Evolutionary conservation across 768 basidiomycete species (phyloP).

Genomic region (Dentipellis sp.): DNA sequence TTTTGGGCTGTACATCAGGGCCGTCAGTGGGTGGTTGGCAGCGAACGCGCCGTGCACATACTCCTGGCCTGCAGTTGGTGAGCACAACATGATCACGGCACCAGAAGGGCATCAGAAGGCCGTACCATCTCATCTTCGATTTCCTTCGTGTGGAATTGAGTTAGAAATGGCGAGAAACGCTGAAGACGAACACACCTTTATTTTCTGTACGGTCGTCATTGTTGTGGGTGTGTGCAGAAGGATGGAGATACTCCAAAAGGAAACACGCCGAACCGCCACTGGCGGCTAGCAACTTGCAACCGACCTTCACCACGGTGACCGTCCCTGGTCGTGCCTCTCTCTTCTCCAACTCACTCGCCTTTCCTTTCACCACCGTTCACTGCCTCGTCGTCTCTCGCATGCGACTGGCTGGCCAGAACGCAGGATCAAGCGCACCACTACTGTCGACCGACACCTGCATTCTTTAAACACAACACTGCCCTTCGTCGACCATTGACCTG

Average conservation of each 20-base stretch:
- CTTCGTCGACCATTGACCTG: slow-evolving; percentile 9
- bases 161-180: slow-evolving; percentile 13
- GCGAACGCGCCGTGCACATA: slow-evolving; percentile 27
- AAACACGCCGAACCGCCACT: not conserved
- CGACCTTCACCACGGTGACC: too few species aligned
- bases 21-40: slow-evolving; percentile 5
- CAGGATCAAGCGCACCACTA: slow-evolving; percentile 12
- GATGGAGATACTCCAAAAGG: slow-evolving; percentile 1
- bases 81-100: slow-evolving; percentile 17
- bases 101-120: slow-evolving; percentile 13
- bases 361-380: slow-evolving; percentile 12
- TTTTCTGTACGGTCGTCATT: slow-evolving; percentile 90
- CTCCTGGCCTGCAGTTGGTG: slow-evolving; percentile 58
- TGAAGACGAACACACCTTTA: slow-evolving; percentile 43
- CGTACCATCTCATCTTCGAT: slow-evolving; percentile 96
- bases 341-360: not conserved
- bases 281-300: not conserved
- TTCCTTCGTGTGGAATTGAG: slow-evolving; percentile 41
- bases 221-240: slow-evolving; percentile 7
- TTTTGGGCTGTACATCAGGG: slow-evolving; percentile 62
- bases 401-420: slow-evolving; percentile 19
- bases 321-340: too few species aligned
- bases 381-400: slow-evolving; percentile 17
- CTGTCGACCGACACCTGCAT: slow-evolving; percentile 12
- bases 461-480: not conserved